phyloP scores from a whole-genome alignment of 2,329 filamentous ascomycete species.

The Trichophaea hybrida region DNA sequence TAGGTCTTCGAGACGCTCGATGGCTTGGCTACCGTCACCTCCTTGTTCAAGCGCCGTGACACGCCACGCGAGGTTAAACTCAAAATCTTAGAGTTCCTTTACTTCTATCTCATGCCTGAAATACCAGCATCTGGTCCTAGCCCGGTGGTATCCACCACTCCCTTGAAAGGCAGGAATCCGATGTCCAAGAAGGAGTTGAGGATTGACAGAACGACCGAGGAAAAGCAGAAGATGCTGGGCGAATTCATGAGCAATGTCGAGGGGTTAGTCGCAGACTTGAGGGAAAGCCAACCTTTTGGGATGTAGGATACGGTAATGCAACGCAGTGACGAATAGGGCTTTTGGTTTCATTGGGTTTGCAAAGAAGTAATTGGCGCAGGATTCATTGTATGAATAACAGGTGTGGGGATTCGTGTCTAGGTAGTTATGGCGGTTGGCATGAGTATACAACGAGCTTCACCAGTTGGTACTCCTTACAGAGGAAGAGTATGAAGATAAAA shows the following conservation, averaged over 20 bases:
- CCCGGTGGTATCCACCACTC: background rate
- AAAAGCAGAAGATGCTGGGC: slow-evolving; percentile 68
- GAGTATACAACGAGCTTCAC: too few species aligned
- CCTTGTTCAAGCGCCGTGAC: slow-evolving; percentile 75
- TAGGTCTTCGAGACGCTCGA: slow-evolving; percentile 71
- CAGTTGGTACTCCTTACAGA: too few species aligned
- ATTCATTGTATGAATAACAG: too few species aligned
- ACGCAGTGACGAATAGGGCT: too few species aligned
- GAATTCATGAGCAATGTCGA: slow-evolving; percentile 69
- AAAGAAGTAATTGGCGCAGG: too few species aligned
- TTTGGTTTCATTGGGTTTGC: too few species aligned
- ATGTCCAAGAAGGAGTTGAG: slow-evolving; percentile 26
- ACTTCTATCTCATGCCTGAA: slow-evolving; percentile 98
- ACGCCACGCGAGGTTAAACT: slow-evolving; percentile 83
- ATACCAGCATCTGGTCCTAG: slow-evolving; percentile 30
- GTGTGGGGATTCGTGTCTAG: too few species aligned
- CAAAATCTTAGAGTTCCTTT: slow-evolving; percentile 91
- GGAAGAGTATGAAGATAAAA: too few species aligned
- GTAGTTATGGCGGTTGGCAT: too few species aligned
- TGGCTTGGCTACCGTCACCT: slow-evolving; percentile 79
- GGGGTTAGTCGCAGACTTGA: slow-evolving; percentile 66
- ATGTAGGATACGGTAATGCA: slow-evolving; percentile 8
- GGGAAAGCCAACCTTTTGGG: slow-evolving; percentile 22
- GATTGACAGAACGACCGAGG: slow-evolving; percentile 47
- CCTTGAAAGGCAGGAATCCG: slow-evolving; percentile 25